phyloP scores from a whole-genome alignment of 1,139 yeast species.

The Casaregolazyma suthepensis region DNA sequence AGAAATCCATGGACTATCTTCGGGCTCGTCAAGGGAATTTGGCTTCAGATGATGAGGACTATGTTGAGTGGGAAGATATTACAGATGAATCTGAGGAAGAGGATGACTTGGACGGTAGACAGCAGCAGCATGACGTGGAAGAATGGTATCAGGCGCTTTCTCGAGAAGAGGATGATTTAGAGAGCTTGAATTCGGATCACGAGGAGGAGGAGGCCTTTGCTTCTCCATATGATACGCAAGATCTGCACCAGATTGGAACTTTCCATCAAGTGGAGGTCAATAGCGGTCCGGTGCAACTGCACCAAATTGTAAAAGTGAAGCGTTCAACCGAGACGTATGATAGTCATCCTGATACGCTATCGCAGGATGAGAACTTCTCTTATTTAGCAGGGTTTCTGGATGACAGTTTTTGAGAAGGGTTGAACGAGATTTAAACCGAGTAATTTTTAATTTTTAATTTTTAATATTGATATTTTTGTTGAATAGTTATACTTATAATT shows the following conservation, averaged over 20 bases:
- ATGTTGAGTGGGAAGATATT: slow-evolving; percentile 11
- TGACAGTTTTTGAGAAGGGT: not conserved
- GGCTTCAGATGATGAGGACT: slow-evolving; percentile 22
- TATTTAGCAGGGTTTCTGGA: slow-evolving; percentile 30
- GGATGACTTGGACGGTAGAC: slow-evolving; percentile 19
- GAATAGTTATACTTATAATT: not conserved
- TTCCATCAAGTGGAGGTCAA: not conserved
- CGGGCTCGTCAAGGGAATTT: slow-evolving; percentile 15
- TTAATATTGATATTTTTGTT: not conserved
- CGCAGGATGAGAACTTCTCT: slow-evolving; percentile 28
- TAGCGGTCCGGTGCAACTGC: not conserved
- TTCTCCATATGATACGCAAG: not conserved
- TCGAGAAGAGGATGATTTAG: slow-evolving; percentile 20
- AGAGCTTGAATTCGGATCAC: slow-evolving; percentile 13
- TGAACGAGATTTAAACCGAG: not conserved
- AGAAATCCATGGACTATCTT: slow-evolving; percentile 12
- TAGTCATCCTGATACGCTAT: slow-evolving; percentile 7
- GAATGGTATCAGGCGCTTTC: slow-evolving; percentile 28
- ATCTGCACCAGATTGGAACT: not conserved
- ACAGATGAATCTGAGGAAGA: not conserved
- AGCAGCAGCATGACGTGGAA: slow-evolving; percentile 30
- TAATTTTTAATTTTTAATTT: not conserved
- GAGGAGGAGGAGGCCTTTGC: slow-evolving; percentile 6
- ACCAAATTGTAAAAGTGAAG: not conserved
- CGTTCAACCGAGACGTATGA: slow-evolving; percentile 2